These are phyloP conservation scores for Coriaria nepalensis DNA, from an alignment of 306 rosid genomes.

Conservation along the genomic window DNA sequence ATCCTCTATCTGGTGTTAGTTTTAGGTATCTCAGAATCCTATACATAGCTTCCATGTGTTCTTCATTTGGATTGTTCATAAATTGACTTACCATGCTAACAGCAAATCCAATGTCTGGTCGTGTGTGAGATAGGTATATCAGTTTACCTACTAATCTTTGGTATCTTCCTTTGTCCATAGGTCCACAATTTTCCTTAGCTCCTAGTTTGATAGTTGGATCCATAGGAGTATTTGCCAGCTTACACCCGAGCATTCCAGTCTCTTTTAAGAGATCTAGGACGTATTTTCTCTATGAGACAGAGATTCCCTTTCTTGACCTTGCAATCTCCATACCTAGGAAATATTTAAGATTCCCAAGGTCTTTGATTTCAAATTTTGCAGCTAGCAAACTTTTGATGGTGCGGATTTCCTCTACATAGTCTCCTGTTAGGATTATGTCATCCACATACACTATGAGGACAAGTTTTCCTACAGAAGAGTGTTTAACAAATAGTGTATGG, in stretches of 20 bases:
- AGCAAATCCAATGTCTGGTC: too few relatives aligned
- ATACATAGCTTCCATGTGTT: background rate
- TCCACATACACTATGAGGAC: background rate
- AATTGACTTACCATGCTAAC: too few relatives aligned
- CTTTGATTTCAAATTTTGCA: background rate
- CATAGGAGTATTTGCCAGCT: background rate
- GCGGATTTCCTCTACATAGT: background rate
- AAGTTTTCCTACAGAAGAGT: background rate
- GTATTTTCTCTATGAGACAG: too few relatives aligned
- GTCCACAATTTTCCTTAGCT: too few relatives aligned
- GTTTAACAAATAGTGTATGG: background rate
- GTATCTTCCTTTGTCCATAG: background rate
- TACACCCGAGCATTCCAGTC: conserved; percentile 5
- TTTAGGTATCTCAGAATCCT: conserved; percentile 5
- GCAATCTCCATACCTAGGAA: background rate
- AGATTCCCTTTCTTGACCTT: too few relatives aligned
- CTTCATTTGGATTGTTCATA: too few relatives aligned
- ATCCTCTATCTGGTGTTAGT: background rate
- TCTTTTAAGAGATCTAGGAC: too few relatives aligned
- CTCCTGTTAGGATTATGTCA: too few relatives aligned
- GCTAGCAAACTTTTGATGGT: background rate
- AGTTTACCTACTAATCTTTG: conserved; percentile 5
- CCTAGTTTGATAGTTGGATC: background rate
- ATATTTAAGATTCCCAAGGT: background rate
- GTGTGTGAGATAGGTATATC: background rate